These are phyloP conservation scores for Wolfiporia cocos DNA, from an alignment of 1,284 basidiomycete species.

Conservation along the genomic window DNA sequence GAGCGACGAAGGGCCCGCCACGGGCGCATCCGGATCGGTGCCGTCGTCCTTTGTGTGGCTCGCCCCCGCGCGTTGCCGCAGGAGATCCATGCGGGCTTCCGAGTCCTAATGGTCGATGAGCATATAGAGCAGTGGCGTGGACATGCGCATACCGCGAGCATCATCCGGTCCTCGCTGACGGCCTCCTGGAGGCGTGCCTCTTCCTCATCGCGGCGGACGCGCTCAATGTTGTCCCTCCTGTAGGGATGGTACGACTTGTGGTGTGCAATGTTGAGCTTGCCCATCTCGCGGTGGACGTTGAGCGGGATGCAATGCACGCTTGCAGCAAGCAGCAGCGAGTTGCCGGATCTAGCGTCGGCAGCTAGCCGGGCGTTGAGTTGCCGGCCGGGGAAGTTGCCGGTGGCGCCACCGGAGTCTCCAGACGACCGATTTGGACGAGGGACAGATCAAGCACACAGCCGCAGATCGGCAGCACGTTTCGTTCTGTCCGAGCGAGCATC, in stretches of 20 bases:
- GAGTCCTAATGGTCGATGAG: slow-evolving; percentile 46
- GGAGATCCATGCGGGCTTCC: slow-evolving; percentile 66
- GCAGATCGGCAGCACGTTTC: too few relatives aligned
- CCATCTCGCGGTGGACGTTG: slow-evolving; percentile 38
- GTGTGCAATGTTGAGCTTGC: slow-evolving; percentile 80
- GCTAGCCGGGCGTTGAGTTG: too few relatives aligned
- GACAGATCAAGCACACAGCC: too few relatives aligned
- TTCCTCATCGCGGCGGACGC: slow-evolving; percentile 75
- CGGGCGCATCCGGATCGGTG: slow-evolving; percentile 25
- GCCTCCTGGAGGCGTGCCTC: slow-evolving; percentile 62
- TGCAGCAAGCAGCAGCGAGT: too few relatives aligned
- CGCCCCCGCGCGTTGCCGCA: slow-evolving; percentile 54
- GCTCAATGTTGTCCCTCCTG: slow-evolving; percentile 77
- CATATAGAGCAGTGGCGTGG: not conserved
- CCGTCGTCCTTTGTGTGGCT: slow-evolving; percentile 31
- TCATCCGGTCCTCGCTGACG: slow-evolving; percentile 61
- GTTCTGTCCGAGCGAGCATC: too few relatives aligned
- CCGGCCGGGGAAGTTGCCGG: too few relatives aligned
- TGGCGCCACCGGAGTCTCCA: too few relatives aligned
- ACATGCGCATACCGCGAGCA: slow-evolving; percentile 68
- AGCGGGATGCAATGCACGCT: not conserved
- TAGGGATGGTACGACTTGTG: slow-evolving; percentile 90
- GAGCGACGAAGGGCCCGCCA: slow-evolving; percentile 33
- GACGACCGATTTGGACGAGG: too few relatives aligned
- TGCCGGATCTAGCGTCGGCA: too few relatives aligned